Evolutionary conservation across 805 yeast species (phyloP).

Genomic region (Cyberlindnera japonica): DNA sequence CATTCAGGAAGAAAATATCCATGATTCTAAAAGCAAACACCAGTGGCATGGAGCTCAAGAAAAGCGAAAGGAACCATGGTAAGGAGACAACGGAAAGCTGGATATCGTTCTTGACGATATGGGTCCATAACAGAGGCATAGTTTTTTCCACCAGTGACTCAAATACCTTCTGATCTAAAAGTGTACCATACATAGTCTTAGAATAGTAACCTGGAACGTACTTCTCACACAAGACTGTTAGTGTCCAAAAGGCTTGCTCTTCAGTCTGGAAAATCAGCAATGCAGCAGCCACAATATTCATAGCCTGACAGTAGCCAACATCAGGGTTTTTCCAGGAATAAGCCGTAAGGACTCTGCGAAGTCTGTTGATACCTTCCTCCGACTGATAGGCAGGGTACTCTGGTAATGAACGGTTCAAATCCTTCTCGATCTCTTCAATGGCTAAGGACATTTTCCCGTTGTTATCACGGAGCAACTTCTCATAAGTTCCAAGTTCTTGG

Average conservation of each 20-base stretch:
- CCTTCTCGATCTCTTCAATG: constrained; percentile 95
- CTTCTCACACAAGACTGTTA: constrained; percentile 74
- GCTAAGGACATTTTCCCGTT: constrained; percentile 70
- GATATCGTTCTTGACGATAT: constrained; percentile 72
- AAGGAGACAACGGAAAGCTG: constrained; percentile 89
- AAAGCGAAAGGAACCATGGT: constrained; percentile 94
- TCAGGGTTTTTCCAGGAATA: constrained; percentile 97
- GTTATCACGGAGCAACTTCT: constrained; percentile 53
- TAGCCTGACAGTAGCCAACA: constrained; percentile 97
- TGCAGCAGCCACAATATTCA: constrained; percentile 90
- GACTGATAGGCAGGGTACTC: constrained; percentile 93
- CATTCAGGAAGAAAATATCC: constrained; percentile 87
- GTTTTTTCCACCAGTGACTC: constrained; percentile 86
- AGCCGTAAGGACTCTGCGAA: constrained; percentile 86
- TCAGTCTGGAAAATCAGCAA: constrained; percentile 82
- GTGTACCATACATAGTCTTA: constrained; percentile 94
- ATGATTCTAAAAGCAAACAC: constrained; percentile 88
- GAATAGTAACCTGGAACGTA: constrained; percentile 95
- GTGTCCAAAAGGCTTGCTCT: constrained; percentile 96
- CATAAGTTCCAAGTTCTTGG: constrained; percentile 58
- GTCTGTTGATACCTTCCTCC: constrained; percentile 76
- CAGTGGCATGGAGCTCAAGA: constrained; percentile 89
- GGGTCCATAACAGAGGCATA: constrained; percentile 85
- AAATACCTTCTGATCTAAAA: constrained; percentile 89
- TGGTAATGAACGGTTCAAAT: constrained; percentile 88